phyloP scores from a whole-genome alignment of 208 protist genomes.

The Trypanosomatidae sp. region DNA sequence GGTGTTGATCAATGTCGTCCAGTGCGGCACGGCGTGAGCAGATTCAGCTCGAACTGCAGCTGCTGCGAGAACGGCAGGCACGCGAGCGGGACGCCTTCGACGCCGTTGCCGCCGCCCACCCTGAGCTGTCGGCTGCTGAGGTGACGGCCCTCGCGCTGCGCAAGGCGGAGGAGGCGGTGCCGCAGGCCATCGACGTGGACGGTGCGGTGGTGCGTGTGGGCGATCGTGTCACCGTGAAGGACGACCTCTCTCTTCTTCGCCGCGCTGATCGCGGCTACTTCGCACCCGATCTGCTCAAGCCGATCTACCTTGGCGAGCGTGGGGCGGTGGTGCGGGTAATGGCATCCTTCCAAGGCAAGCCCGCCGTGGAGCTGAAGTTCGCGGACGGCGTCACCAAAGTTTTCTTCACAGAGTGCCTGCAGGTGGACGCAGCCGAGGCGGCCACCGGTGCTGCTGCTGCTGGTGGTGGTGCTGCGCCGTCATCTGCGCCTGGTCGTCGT shows the following conservation, averaged over 20 bases:
- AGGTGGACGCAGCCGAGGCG: no score
- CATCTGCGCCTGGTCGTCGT: no score
- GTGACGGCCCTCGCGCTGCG: constrained; percentile 46
- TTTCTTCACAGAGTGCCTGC: constrained; percentile 83
- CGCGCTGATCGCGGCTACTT: constrained; percentile 61
- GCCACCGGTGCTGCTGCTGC: no score
- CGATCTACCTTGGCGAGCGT: constrained; percentile 76
- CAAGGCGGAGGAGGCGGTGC: constrained; percentile 30
- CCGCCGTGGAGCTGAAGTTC: constrained; percentile 81
- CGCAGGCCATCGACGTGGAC: constrained; percentile 27
- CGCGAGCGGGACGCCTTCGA: constrained; percentile 73
- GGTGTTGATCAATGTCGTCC: constrained; percentile 9
- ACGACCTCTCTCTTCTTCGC: constrained; percentile 44
- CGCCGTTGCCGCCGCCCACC: constrained; percentile 36
- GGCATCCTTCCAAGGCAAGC: constrained; percentile 69
- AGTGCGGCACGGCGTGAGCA: constrained; percentile 51
- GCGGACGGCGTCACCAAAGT: constrained; percentile 75
- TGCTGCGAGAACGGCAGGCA: constrained; percentile 57
- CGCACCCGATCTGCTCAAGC: constrained; percentile 66
- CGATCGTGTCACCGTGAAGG: constrained; percentile 45
- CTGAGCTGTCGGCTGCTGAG: constrained; percentile 45
- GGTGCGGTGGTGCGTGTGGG: constrained; percentile 48
- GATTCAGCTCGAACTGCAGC: constrained; percentile 67
- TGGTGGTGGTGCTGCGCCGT: no score
- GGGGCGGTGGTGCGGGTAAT: constrained; percentile 65